phyloP scores from a whole-genome alignment of 371 early-diverging fungal species.

The Dichotomocladium elegans region DNA sequence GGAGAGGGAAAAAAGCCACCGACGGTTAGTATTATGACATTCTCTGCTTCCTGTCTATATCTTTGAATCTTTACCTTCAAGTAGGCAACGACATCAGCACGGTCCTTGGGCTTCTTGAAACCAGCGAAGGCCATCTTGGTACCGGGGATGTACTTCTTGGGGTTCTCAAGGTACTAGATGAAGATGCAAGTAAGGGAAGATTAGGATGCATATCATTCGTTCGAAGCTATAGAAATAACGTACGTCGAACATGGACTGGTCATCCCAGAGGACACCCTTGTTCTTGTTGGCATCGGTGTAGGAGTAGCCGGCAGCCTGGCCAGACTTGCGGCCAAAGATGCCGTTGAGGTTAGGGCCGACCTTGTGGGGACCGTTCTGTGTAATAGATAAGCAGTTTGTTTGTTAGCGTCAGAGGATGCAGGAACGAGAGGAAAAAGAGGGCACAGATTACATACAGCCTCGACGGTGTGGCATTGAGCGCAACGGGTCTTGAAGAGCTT shows the following conservation, averaged over 20 bases:
- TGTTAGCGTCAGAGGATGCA: neutral
- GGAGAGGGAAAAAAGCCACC: no score
- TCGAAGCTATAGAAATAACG: neutral
- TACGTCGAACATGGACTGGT: conserved; percentile 77
- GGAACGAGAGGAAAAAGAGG: neutral
- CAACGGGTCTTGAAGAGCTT: conserved; percentile 99
- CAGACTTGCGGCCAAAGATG: conserved; percentile 88
- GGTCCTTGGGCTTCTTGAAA: conserved; percentile 94
- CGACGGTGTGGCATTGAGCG: conserved; percentile 97
- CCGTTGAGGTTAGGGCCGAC: conserved; percentile 97
- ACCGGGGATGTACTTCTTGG: conserved; percentile 96
- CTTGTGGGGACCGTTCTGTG: conserved; percentile 83
- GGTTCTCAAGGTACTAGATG: conserved; percentile 84
- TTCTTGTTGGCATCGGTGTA: conserved; percentile 95
- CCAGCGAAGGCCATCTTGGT: conserved; percentile 99
- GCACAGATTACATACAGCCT: conserved; percentile 53
- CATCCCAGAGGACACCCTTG: conserved; percentile 83
- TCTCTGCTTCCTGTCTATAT: neutral
- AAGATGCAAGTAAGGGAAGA: neutral
- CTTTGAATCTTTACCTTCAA: conserved; percentile 68
- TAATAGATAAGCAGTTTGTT: neutral
- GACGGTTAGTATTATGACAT: no score
- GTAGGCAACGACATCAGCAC: conserved; percentile 89
- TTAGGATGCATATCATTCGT: neutral
- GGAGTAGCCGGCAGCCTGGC: conserved; percentile 81